Conservation (phyloP, 352 stramenopile genomes). For the Phytopythium vexans region DNA sequence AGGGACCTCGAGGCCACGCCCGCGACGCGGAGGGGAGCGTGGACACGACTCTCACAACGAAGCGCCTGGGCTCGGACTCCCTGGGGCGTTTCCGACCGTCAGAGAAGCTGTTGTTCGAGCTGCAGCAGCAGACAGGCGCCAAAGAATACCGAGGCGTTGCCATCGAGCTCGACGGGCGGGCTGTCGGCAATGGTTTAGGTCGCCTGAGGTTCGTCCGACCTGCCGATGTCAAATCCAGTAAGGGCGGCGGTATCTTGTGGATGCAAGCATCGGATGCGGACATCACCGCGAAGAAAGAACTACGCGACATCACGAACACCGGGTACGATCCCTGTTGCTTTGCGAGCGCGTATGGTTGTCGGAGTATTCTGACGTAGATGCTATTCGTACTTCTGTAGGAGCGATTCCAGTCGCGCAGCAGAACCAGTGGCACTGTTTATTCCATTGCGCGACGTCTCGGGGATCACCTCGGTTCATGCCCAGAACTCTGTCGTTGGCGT, state of each 20-base stretch:
- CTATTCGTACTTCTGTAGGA: no score
- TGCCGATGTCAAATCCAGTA: neutral
- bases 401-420: neutral
- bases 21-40: neutral
- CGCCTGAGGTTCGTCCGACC: slow-evolving; percentile 19
- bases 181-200: slow-evolving; percentile 50
- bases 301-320: slow-evolving; percentile 48
- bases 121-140: slow-evolving; percentile 22
- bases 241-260: slow-evolving; percentile 47
- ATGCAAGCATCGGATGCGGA: slow-evolving; percentile 44
- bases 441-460: slow-evolving; percentile 17
- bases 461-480: slow-evolving; percentile 22
- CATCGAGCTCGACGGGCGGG: slow-evolving; percentile 45
- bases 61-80: slow-evolving; percentile 30
- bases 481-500: slow-evolving; percentile 47
- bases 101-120: slow-evolving; percentile 31
- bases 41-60: slow-evolving; percentile 2
- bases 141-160: slow-evolving; percentile 44
- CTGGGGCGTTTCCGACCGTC: slow-evolving; percentile 51
- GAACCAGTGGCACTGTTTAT: slow-evolving; percentile 32
- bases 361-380: no score
- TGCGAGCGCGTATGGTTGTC: no score
- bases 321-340: slow-evolving; percentile 3
- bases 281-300: slow-evolving; percentile 43
- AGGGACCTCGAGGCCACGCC: neutral